phyloP scores from a whole-genome alignment of 2,329 filamentous ascomycete genomes.

The Lachnellula cervina region DNA sequence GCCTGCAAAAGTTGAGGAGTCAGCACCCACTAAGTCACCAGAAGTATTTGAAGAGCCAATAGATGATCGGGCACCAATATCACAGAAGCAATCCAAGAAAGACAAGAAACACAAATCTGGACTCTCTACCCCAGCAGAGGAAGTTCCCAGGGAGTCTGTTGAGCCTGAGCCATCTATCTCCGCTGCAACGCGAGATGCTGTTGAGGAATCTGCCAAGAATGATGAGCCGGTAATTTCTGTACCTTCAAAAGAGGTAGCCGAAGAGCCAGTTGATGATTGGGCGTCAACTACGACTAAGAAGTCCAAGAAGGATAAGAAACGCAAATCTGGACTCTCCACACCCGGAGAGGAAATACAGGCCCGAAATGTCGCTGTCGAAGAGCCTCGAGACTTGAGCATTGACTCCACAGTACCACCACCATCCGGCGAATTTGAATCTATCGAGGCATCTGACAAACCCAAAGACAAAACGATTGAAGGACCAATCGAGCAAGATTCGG shows the following conservation, averaged over 20 bases:
- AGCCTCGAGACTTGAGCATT: neutral
- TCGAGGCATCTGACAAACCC: neutral
- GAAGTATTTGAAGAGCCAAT: neutral
- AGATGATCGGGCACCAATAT: conserved; percentile 1
- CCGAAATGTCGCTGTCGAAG: conserved; percentile 1
- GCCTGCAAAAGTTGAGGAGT: neutral
- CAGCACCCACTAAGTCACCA: neutral
- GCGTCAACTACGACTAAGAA: conserved; percentile 1
- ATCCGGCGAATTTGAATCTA: neutral
- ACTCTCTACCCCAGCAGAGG: conserved; percentile 4
- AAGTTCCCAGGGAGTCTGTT: neutral
- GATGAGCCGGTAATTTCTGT: neutral
- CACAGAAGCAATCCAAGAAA: conserved; percentile 18
- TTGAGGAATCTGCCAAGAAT: neutral
- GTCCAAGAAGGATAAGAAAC: conserved; percentile 20
- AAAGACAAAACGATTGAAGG: neutral
- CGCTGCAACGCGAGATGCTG: neutral
- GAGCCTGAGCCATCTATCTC: neutral
- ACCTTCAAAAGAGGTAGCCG: neutral
- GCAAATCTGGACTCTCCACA: conserved; percentile 2
- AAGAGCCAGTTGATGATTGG: conserved; percentile 3
- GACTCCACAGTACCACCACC: neutral
- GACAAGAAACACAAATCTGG: conserved; percentile 28
- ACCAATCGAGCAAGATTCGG: neutral
- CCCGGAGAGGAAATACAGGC: neutral